These are phyloP conservation scores for Xylaria sp. DNA, from an alignment of 2,329 filamentous ascomycete genomes.

Conservation along the genomic window DNA sequence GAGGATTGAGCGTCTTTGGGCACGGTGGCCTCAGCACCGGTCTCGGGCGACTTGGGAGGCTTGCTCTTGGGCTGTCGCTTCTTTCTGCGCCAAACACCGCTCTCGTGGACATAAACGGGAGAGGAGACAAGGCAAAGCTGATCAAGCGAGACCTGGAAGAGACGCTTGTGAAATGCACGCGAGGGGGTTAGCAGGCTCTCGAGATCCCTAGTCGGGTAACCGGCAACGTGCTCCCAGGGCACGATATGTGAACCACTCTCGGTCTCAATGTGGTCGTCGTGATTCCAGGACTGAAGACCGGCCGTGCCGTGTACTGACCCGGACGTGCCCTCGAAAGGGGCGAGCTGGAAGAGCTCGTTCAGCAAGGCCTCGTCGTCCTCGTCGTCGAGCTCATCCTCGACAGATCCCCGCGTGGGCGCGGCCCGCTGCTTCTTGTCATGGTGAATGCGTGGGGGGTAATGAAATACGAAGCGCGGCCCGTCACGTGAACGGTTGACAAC, in stretches of 20 bases:
- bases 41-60: slow-evolving; percentile 38
- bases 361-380: slow-evolving; percentile 58
- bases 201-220: slow-evolving; percentile 76
- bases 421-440: slow-evolving; percentile 45
- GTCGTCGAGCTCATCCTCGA: slow-evolving; percentile 39
- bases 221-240: slow-evolving; percentile 75
- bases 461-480: slow-evolving; percentile 83
- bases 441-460: slow-evolving; percentile 73
- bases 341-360: slow-evolving; percentile 51
- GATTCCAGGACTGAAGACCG: slow-evolving; percentile 53
- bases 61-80: slow-evolving; percentile 48
- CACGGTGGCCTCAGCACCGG: slow-evolving; percentile 28
- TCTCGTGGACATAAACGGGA: slow-evolving; percentile 80
- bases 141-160: slow-evolving; percentile 83
- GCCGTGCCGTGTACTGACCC: slow-evolving; percentile 44
- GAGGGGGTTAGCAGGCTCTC: slow-evolving; percentile 81
- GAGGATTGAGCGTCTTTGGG: slow-evolving; percentile 31
- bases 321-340: slow-evolving; percentile 38
- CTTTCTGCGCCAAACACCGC: slow-evolving; percentile 76
- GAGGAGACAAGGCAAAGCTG: slow-evolving; percentile 81
- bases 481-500: slow-evolving; percentile 77
- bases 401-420: slow-evolving; percentile 38
- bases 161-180: slow-evolving; percentile 76
- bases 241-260: slow-evolving; percentile 63
- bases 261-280: slow-evolving; percentile 61